A percentile compares a stretch with the other conserved stretches of the same genome.
These are phyloP conservation scores for Penicillium pancosmium DNA, from an alignment of 495 filamentous ascomycete species.

Conservation along the genomic window DNA sequence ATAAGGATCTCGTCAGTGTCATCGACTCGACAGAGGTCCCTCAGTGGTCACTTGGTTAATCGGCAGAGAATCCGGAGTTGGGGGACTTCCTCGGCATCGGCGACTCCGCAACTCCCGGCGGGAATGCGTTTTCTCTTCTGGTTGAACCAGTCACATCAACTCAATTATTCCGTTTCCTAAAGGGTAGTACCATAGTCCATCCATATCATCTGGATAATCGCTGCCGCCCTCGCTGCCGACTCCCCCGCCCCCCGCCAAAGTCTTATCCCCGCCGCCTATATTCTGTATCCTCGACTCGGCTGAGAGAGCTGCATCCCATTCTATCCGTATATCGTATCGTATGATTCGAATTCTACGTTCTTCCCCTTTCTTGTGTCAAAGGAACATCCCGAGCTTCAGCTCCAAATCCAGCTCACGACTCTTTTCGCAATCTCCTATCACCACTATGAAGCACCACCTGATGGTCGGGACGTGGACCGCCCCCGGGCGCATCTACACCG, in stretches of 20 bases:
- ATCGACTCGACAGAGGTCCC: background rate
- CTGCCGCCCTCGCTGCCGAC: constrained; percentile 26
- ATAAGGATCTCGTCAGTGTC: background rate
- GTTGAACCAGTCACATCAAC: background rate
- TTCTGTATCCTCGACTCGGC: constrained; percentile 26
- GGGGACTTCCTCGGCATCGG: constrained; percentile 19
- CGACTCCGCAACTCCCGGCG: constrained; percentile 22
- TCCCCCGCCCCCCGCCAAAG: constrained; percentile 9
- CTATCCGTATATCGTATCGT: constrained; percentile 3
- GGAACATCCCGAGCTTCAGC: too few species aligned
- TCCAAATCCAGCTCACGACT: background rate
- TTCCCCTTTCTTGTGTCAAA: background rate
- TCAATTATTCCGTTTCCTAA: background rate
- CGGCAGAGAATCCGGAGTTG: constrained; percentile 2
- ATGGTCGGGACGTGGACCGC: constrained; percentile 86
- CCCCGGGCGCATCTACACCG: constrained; percentile 82
- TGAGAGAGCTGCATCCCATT: background rate
- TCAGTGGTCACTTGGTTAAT: background rate
- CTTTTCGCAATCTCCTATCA: constrained; percentile 22
- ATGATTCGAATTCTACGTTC: constrained; percentile 12
- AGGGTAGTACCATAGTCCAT: too few species aligned
- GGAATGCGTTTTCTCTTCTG: constrained; percentile 12
- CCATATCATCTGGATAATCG: background rate
- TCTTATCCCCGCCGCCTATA: constrained; percentile 9
- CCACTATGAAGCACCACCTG: constrained; percentile 73